phyloP scores from a whole-genome alignment of 768 basidiomycete species.

The Auricularia heimuer region DNA sequence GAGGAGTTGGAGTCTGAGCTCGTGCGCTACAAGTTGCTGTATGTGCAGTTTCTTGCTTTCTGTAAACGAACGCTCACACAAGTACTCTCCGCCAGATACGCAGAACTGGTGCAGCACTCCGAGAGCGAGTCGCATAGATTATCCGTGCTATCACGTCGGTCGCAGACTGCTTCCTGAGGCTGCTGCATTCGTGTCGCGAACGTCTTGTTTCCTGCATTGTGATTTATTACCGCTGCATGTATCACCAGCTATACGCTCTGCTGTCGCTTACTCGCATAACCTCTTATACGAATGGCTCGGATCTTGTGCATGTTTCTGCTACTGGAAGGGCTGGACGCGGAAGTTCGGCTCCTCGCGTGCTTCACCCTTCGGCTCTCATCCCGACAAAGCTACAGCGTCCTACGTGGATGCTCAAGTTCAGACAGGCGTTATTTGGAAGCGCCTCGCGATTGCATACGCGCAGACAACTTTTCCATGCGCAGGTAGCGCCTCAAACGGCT shows the following conservation, averaged over 20 bases:
- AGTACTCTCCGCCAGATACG: constrained; percentile 29
- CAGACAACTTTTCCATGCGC: not conserved
- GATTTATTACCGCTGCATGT: not conserved
- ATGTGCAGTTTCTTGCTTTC: constrained; percentile 20
- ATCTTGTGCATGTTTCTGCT: too few relatives aligned
- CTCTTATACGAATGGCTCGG: not conserved
- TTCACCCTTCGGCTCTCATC: not conserved
- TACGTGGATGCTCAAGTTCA: not conserved
- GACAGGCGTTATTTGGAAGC: too few relatives aligned
- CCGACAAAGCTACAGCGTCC: not conserved
- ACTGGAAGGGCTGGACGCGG: not conserved
- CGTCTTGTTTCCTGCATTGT: not conserved
- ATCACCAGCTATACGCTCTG: not conserved
- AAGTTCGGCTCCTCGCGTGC: not conserved
- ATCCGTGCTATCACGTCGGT: not conserved
- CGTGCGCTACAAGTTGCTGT: constrained; percentile 90
- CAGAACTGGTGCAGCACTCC: constrained; percentile 64
- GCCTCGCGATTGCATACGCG: not conserved
- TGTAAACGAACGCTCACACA: not conserved
- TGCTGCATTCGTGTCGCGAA: not conserved
- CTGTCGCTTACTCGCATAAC: not conserved
- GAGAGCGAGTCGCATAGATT: not conserved
- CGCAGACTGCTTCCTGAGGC: not conserved
- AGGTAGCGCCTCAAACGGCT: not conserved
- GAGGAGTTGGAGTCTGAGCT: constrained; percentile 93